Base-by-base conservation (phyloP, 2,329 filamentous ascomycete genomes). In the Hymenoscyphus linearis region DNA sequence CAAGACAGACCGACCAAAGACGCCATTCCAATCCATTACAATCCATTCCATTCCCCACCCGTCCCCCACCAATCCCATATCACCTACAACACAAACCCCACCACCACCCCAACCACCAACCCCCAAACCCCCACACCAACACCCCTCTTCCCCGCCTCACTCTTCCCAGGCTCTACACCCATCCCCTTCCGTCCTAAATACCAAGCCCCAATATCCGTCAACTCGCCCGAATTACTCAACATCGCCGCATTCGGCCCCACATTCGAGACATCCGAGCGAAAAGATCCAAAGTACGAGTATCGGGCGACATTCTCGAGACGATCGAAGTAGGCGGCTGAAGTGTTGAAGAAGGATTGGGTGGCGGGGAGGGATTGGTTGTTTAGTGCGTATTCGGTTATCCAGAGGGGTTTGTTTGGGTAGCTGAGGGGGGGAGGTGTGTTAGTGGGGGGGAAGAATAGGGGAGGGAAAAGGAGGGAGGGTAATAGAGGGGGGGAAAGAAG, bases 381-480 rank as follows among this genome's bases (percentile, higher is more conserved):
- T 58, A 81, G 80, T 40, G 87, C 89, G 72, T 88, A 92, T 74
- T 95, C 90, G 27, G 90, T 93, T 12, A 93, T 78, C 90, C 90
- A 93, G 63, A 93, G 83, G 3, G 82, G 79, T 36, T 78, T 77
- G 63, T 82, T 79, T 9, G 85, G 85, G 72, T 84, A 87, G 25
- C 82, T 85, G 22, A 37, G 35, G 9, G 9, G 64, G n/a, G n/a
- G n/a, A n/a, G n/a, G n/a, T n/a, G n/a, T n/a, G 57, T 60, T 26
- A 31, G 34, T 90, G 27, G 31, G 31, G 5, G 6, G 3, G 10
- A 31, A 31, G 31, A 9, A 31, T 5, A 31, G 31, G 31, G 31
- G 4, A 9, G 27, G 4, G n/a, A n/a, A n/a, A n/a, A n/a, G n/a
- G n/a, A n/a, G n/a, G n/a, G n/a, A n/a, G n/a, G 35, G 9, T 36